phyloP scores from a whole-genome alignment of 1,284 basidiomycete genomes.

The Agaricales sp. region DNA sequence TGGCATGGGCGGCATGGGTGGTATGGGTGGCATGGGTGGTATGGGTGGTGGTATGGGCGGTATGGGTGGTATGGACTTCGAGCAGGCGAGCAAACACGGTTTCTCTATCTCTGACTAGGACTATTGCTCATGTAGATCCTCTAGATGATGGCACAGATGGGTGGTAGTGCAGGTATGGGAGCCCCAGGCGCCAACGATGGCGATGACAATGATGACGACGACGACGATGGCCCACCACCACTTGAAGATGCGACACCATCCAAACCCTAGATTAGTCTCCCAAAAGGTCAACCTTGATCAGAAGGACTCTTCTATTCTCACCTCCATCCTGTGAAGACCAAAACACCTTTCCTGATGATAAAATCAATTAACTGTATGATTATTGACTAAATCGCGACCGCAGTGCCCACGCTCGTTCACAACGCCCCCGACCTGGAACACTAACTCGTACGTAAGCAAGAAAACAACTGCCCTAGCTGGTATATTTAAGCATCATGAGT shows the following conservation, averaged over 20 bases:
- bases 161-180: conserved; percentile 25
- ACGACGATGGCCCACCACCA: conserved; percentile 66
- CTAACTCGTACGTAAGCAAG: too few species aligned
- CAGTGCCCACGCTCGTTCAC: too few species aligned
- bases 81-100: conserved; percentile 11
- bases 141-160: conserved; percentile 65
- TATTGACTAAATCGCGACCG: too few species aligned
- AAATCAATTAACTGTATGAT: too few species aligned
- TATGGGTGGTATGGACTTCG: conserved; percentile 10
- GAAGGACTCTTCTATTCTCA: background rate
- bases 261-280: conserved; percentile 3
- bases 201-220: conserved; percentile 27
- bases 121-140: conserved; percentile 54
- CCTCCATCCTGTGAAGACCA: too few species aligned
- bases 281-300: background rate
- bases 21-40: conserved; percentile 24
- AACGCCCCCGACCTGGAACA: too few species aligned
- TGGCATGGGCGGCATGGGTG: conserved; percentile 25
- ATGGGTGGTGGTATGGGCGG: conserved; percentile 16
- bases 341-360: too few species aligned
- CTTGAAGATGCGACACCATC: conserved; percentile 51
- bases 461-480: too few species aligned
- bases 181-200: conserved; percentile 26
- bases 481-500: too few species aligned
- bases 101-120: too few species aligned